Conservation (phyloP, 1,284 basidiomycete species). For the Ceratobasidium sp. region DNA sequence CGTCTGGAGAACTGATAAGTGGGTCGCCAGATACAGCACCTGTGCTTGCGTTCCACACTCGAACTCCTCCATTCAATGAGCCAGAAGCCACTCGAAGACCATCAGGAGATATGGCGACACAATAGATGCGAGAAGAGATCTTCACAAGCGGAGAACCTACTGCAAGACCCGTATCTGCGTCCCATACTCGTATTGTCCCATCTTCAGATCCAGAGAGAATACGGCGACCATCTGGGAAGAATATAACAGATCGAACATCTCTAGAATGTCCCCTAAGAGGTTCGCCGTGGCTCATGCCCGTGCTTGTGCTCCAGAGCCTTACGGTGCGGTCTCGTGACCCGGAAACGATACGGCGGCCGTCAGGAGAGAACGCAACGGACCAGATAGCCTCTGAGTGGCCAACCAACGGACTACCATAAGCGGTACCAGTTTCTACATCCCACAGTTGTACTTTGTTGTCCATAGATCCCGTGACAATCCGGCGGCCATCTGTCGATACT, state of each 20-base stretch:
- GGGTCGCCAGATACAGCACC: not conserved
- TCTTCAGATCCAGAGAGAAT: conserved; percentile 18
- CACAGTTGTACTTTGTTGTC: conserved; percentile 8
- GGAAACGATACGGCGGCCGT: conserved; percentile 4
- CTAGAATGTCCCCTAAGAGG: not conserved
- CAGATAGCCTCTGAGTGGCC: not conserved
- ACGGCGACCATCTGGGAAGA: conserved; percentile 32
- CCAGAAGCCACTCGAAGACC: conserved; percentile 10
- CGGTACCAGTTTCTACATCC: conserved; percentile 4
- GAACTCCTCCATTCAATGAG: conserved; percentile 2
- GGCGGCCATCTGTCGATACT: conserved; percentile 9
- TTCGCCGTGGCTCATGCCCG: not conserved
- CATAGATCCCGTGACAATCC: not conserved
- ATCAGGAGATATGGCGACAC: conserved; percentile 28
- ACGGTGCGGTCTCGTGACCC: conserved; percentile 3
- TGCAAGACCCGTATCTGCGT: not conserved
- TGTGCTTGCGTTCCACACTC: conserved; percentile 22
- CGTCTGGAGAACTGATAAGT: not conserved
- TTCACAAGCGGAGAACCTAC: not conserved
- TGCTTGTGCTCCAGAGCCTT: not conserved
- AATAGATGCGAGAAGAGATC: not conserved
- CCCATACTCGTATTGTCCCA: conserved; percentile 31
- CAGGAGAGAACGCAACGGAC: conserved; percentile 9
- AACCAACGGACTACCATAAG: not conserved
- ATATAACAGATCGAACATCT: conserved; percentile 2